Conservation (phyloP, 352 stramenopile genomes). For the Pythium vanterpoolii region DNA sequence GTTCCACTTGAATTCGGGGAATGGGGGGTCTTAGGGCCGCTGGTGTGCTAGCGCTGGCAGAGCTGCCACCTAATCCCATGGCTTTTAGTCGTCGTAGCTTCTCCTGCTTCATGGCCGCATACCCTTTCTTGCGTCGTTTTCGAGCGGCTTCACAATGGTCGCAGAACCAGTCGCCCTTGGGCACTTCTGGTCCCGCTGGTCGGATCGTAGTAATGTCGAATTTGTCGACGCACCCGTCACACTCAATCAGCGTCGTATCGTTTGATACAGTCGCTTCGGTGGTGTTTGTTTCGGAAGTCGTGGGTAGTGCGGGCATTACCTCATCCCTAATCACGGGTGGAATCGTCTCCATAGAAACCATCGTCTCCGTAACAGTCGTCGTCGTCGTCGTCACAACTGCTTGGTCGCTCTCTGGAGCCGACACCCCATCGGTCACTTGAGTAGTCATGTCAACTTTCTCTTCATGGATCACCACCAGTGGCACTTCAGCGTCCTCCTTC, state of each 20-base stretch:
- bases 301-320: background rate
- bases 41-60: background rate
- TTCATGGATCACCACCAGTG: background rate
- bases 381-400: background rate
- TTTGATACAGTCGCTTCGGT: background rate
- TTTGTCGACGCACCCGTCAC: slow-evolving; percentile 66
- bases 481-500: background rate
- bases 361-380: background rate
- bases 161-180: slow-evolving; percentile 47
- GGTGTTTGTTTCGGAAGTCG: background rate
- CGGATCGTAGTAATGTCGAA: slow-evolving; percentile 48
- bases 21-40: background rate
- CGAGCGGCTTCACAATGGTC: slow-evolving; percentile 17
- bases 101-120: slow-evolving; percentile 24
- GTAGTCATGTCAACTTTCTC: background rate
- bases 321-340: background rate
- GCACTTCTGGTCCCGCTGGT: slow-evolving; percentile 41
- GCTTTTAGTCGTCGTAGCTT: slow-evolving; percentile 17
- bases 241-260: slow-evolving; percentile 52
- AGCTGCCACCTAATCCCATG: background rate
- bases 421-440: background rate
- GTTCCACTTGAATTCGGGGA: slow-evolving; percentile 5
- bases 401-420: background rate
- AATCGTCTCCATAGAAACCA: background rate
- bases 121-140: slow-evolving; percentile 25